Evolutionary conservation across 345 rosid species (phyloP).

Genomic region (Durio zibethinus): DNA sequence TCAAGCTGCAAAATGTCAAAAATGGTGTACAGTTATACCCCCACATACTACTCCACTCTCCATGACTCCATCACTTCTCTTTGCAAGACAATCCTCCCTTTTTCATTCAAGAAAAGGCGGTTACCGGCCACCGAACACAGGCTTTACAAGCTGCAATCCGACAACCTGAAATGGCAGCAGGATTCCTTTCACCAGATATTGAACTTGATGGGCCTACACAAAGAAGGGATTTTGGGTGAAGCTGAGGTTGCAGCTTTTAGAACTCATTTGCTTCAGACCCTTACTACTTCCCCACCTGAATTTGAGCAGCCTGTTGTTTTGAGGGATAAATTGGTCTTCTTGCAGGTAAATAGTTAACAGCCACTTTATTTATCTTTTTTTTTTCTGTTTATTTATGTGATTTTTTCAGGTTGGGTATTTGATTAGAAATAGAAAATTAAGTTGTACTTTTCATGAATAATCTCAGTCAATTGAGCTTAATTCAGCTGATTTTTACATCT

Average conservation of each 20-base stretch:
- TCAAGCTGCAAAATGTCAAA: conserved; percentile 16
- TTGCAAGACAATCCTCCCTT: conserved; percentile 72
- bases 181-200: conserved; percentile 73
- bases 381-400: too few relatives aligned
- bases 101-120: conserved; percentile 58
- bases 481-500: background rate
- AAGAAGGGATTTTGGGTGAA: conserved; percentile 59
- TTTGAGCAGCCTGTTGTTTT: conserved; percentile 49
- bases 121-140: conserved; percentile 48
- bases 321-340: conserved; percentile 65
- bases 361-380: too few relatives aligned
- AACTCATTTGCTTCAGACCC: conserved; percentile 57
- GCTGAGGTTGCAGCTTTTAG: conserved; percentile 54
- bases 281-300: conserved; percentile 49
- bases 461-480: background rate
- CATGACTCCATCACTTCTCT: conserved; percentile 76
- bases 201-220: conserved; percentile 65
- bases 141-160: conserved; percentile 61
- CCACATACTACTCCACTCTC: conserved; percentile 67
- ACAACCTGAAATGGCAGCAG: conserved; percentile 81
- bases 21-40: conserved; percentile 66
- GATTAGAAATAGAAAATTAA: too few relatives aligned
- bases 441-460: background rate
- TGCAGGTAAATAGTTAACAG: conserved; percentile 43
- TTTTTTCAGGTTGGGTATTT: too few relatives aligned